Base-by-base conservation (phyloP, 2,329 filamentous ascomycete genomes). In the Nemania sp. region DNA sequence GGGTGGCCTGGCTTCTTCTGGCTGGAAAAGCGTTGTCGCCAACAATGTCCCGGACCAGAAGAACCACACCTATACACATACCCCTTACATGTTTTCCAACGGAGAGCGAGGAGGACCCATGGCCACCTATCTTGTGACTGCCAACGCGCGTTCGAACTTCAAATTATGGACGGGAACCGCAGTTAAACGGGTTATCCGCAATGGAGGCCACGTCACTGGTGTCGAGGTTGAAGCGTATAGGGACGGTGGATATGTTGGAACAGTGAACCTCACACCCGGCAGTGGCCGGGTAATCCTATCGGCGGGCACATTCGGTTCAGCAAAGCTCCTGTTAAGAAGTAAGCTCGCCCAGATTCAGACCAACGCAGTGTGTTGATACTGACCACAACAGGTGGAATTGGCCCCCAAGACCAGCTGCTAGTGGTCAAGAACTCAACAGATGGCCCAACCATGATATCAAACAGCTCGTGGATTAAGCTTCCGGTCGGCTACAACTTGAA, bases 101-200 rank as follows among this genome's bases (percentile, higher is more conserved):
- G 88, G 87, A 53, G 86, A 90, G 73, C 80, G 89, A 61, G 86
- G 86, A 46, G 89, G 90, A 1, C 89, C 89, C 12, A 78, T 91
- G 71, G 86, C 85, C 9, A 90, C 89, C 0, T 92, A 92, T 69
- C 83, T 92, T 1, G 85, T 87, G 4, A 79, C 81, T 17, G 87
- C 87, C 1, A 79, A 80, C 49, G 76, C 77, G 43, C 80, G 85
- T 60, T 74, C 78, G 40, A 90, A 91, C 76, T 91, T 92, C 75
- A 80, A 84, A 54, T 77, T 92, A 49, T 86, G 85, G 79, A 83
- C 83, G 18, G 85, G 87, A 70, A 89, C 87, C 2, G 81, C 83
- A 46, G 88, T 90, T n/a, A 82, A 83, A 65, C 82, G 88, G 29
- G 81, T 91, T n/a, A 76, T 90, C 18, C 86, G 89, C 12, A 79